Base-by-base conservation (phyloP, 2,329 filamentous ascomycete genomes). In the Cladosporium velox region DNA sequence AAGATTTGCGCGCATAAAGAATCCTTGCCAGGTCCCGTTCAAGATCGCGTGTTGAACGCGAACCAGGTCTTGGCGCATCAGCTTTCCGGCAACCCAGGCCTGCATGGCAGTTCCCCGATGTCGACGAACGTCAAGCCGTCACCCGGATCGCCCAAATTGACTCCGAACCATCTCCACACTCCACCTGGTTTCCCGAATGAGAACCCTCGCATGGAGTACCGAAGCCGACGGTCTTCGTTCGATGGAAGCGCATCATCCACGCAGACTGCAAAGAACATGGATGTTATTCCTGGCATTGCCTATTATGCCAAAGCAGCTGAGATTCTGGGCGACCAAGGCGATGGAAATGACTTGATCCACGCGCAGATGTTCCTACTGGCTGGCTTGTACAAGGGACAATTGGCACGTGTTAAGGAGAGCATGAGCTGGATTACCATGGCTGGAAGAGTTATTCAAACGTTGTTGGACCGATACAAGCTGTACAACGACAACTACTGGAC, bases 281-380 rank as follows among this genome's bases (percentile, higher is more conserved):
- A 98, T 72, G 85, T 91, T 7, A 91, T 97, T 67, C 94, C 95
- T 0, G 95, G 95, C 0, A 81, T 98, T 66, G 90, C 93, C 34
- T 97, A 97, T 76, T 97, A 93, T 76, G 91, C 91, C 1, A 89
- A 91, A 68, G 94, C 93, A 2, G 90, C 90, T 0, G 90, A 95
- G 68, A 97, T 98, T 44, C 81, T 98, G 18, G 93, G 93, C 5
- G 90, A 90, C 66, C 88, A 95, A 60, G 84, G 88, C 41, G 93
- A 91, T 14, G 90, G 90, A 0, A 91, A 90, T 68, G 91, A 91
- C 52, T 83, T 98, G 66, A 89, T 90, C 70, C 90, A 95, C 74
- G 91, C 96, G 4, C 93, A 97, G 76, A 91, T 91, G 8, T 88
- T 89, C 71, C 87, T 98, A 28, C 84, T 98, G 57, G 92, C 92